A percentile compares a stretch with the other conserved stretches of the same genome.
Evolutionary conservation across 2,329 filamentous ascomycete genomes (phyloP).

Genomic region (Diaporthe citrichinensis): DNA sequence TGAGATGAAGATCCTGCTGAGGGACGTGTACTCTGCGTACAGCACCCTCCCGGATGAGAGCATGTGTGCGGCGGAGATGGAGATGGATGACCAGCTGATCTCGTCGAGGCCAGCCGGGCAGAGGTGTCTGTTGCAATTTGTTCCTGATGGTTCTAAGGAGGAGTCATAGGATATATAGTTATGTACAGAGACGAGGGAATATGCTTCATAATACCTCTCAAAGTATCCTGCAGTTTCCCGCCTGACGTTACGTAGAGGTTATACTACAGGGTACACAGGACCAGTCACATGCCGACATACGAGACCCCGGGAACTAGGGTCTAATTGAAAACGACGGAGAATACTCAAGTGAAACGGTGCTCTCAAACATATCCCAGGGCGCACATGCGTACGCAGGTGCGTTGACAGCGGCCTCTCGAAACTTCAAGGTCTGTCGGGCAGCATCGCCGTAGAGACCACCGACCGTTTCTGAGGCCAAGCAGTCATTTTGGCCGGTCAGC

Average conservation of each 20-base stretch:
- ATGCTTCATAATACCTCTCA: too few species aligned
- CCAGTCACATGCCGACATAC: neutral
- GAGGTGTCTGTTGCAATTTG: slow-evolving; percentile 69
- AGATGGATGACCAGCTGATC: slow-evolving; percentile 77
- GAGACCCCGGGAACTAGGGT: too few species aligned
- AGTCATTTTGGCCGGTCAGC: neutral
- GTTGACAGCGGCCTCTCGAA: neutral
- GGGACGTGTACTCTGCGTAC: slow-evolving; percentile 73
- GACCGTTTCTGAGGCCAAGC: slow-evolving; percentile 10
- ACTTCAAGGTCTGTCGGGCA: neutral
- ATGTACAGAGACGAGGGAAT: neutral
- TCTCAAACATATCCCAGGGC: neutral
- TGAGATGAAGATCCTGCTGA: slow-evolving; percentile 77
- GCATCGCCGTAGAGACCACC: neutral
- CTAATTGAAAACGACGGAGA: neutral
- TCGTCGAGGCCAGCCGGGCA: slow-evolving; percentile 74
- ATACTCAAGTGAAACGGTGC: neutral
- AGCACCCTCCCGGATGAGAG: slow-evolving; percentile 67
- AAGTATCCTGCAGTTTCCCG: neutral
- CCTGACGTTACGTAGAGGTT: neutral
- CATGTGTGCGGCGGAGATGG: slow-evolving; percentile 71
- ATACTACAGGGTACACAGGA: neutral
- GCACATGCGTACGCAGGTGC: neutral
- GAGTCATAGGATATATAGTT: neutral
- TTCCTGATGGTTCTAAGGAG: slow-evolving; percentile 46